These are phyloP conservation scores for Aeminium ludgeri DNA, from an alignment of 495 filamentous ascomycete species.

Conservation along the genomic window DNA sequence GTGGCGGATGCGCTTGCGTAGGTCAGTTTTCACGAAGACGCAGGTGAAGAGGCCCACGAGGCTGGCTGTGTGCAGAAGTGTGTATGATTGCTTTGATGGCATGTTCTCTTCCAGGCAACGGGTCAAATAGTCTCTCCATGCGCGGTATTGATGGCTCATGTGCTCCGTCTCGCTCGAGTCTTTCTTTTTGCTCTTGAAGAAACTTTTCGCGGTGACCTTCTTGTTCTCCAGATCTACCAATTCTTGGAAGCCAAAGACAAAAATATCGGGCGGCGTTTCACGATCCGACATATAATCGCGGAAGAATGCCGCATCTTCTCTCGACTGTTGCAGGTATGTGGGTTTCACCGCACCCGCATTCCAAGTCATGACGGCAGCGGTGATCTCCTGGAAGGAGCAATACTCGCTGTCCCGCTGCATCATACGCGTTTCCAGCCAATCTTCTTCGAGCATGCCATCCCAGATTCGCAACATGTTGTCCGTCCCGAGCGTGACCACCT, in stretches of 20 bases:
- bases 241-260: conserved; percentile 96
- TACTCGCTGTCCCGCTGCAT: conserved; percentile 62
- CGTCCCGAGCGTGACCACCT: conserved; percentile 75
- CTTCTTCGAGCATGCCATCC: conserved; percentile 87
- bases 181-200: conserved; percentile 64
- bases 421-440: conserved; percentile 86
- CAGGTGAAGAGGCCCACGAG: conserved; percentile 91
- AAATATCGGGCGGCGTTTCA: conserved; percentile 60
- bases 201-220: conserved; percentile 69
- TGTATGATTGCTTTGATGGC: conserved; percentile 62
- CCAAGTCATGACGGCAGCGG: conserved; percentile 72
- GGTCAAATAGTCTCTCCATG: conserved; percentile 80
- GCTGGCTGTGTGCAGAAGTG: conserved; percentile 71
- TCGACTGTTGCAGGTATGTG: conserved; percentile 51
- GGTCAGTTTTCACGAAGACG: conserved; percentile 72
- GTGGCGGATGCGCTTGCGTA: conserved; percentile 57
- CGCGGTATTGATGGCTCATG: conserved; percentile 93
- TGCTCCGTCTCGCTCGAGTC: conserved; percentile 74
- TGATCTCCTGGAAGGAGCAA: conserved; percentile 69
- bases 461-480: conserved; percentile 75
- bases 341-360: conserved; percentile 90
- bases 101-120: conserved; percentile 67
- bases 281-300: conserved; percentile 29
- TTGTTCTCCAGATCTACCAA: conserved; percentile 94
- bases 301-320: conserved; percentile 56